These are phyloP conservation scores for Manihot esculenta DNA, from an alignment of 441 rosid species.

Conservation along the genomic window DNA sequence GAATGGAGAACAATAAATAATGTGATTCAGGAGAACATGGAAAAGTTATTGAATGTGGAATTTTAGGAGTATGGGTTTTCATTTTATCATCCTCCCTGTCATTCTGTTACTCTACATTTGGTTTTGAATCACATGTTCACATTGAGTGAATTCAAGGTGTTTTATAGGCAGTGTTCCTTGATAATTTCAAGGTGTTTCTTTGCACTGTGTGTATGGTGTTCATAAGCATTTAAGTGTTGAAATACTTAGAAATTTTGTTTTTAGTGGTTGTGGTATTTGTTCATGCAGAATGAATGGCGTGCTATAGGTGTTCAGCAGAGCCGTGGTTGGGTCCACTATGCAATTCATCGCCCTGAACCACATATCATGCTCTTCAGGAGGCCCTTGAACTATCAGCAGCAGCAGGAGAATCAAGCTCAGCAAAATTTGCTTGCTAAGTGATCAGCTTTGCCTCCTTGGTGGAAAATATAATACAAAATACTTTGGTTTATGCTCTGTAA, in stretches of 20 bases:
- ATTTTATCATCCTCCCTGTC: background rate
- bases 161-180: too few species aligned
- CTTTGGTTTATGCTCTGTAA: conserved; percentile 25
- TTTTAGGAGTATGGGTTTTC: too few species aligned
- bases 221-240: background rate
- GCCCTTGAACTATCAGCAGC: conserved; percentile 89
- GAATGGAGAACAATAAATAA: background rate
- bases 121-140: background rate
- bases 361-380: conserved; percentile 99
- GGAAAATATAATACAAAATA: conserved; percentile 4
- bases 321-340: conserved; percentile 99
- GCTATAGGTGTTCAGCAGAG: conserved; percentile 97
- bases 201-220: background rate
- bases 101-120: background rate
- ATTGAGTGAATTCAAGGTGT: too few species aligned
- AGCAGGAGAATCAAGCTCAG: conserved; percentile 73
- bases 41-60: too few species aligned
- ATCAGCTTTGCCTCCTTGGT: background rate
- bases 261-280: background rate
- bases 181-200: too few species aligned
- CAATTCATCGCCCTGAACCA: conserved; percentile 97
- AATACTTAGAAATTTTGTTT: background rate
- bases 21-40: background rate
- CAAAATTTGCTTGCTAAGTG: conserved; percentile 52
- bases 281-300: conserved; percentile 77